A percentile compares a stretch with the other conserved stretches of the same genome.
phyloP scores from a whole-genome alignment of 768 basidiomycete genomes.

The Nidularia pulvinata region DNA sequence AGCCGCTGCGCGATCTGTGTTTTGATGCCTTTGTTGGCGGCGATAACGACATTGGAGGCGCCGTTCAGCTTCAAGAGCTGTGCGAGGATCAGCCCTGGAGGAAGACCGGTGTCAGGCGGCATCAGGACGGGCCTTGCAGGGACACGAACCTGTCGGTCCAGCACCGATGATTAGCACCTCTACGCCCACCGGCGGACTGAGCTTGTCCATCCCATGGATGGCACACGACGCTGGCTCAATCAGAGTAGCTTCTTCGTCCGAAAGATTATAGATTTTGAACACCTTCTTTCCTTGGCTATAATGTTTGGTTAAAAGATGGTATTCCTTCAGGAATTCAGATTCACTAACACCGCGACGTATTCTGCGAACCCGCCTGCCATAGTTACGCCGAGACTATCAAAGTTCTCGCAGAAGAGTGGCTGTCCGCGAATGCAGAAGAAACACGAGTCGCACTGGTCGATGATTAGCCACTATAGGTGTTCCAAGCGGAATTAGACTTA shows the following conservation, averaged over 20 bases:
- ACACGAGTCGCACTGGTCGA: slow-evolving; percentile 71
- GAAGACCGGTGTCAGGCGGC: not conserved
- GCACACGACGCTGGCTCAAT: slow-evolving; percentile 92
- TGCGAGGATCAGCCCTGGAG: slow-evolving; percentile 78
- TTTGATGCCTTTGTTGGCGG: slow-evolving; percentile 90
- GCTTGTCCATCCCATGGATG: slow-evolving; percentile 89
- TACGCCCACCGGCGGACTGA: slow-evolving; percentile 78
- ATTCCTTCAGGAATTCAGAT: not conserved
- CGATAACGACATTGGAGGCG: slow-evolving; percentile 78
- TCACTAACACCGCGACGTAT: slow-evolving; percentile 69
- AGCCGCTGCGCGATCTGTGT: slow-evolving; percentile 84
- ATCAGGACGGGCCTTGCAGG: not conserved
- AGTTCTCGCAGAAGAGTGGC: slow-evolving; percentile 83
- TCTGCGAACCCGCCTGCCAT: slow-evolving; percentile 88
- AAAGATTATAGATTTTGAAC: slow-evolving; percentile 87
- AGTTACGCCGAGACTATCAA: slow-evolving; percentile 78
- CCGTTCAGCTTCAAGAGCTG: slow-evolving; percentile 90
- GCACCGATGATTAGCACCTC: slow-evolving; percentile 87
- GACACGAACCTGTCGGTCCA: slow-evolving; percentile 66
- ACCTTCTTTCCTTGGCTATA: slow-evolving; percentile 60
- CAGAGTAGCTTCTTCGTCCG: slow-evolving; percentile 85
- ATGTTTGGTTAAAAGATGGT: not conserved
- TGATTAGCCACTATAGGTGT: not conserved
- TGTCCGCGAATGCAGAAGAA: slow-evolving; percentile 90
- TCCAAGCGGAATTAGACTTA: not conserved